Percentiles rank a stretch among this genome's conserved stretches.
Evolutionary conservation across 495 filamentous ascomycete genomes (phyloP).

Genomic region (Glarea lozoyensis): DNA sequence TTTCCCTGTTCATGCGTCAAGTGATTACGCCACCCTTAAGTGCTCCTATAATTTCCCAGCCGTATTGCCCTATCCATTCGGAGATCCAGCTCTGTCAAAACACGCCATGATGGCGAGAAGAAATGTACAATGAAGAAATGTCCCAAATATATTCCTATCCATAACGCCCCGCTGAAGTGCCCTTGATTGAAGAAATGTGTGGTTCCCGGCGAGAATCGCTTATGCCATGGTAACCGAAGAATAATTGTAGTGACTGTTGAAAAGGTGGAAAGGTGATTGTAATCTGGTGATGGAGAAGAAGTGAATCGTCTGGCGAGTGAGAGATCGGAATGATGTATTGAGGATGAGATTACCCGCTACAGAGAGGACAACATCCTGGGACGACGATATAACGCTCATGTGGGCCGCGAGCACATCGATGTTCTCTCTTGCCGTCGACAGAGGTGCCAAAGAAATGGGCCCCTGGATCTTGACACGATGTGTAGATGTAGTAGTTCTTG

Average conservation of each 20-base stretch:
- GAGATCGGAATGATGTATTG: not conserved
- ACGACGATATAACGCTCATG: constrained; percentile 68
- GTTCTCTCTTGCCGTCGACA: constrained; percentile 52
- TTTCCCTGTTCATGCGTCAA: not conserved
- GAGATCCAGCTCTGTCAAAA: constrained; percentile 1
- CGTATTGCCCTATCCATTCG: not conserved
- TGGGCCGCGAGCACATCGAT: constrained; percentile 54
- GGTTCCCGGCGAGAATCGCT: too few species aligned
- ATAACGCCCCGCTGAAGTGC: not conserved
- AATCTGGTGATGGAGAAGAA: too few species aligned
- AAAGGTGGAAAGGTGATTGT: too few species aligned
- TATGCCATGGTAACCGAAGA: too few species aligned
- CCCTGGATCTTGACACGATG: constrained; percentile 54
- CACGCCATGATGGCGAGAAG: not conserved
- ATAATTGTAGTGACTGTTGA: too few species aligned
- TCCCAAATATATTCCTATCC: not conserved
- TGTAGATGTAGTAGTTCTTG: constrained; percentile 72
- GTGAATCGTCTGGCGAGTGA: too few species aligned
- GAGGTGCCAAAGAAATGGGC: constrained; percentile 60
- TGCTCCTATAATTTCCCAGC: not conserved
- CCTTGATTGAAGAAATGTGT: not conserved
- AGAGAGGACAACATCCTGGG: constrained; percentile 57
- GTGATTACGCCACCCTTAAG: not conserved
- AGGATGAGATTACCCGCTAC: constrained; percentile 19
- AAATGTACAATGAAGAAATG: constrained; percentile 1